Conservation (phyloP, 805 yeast genomes). For the Candida railenensis region DNA sequence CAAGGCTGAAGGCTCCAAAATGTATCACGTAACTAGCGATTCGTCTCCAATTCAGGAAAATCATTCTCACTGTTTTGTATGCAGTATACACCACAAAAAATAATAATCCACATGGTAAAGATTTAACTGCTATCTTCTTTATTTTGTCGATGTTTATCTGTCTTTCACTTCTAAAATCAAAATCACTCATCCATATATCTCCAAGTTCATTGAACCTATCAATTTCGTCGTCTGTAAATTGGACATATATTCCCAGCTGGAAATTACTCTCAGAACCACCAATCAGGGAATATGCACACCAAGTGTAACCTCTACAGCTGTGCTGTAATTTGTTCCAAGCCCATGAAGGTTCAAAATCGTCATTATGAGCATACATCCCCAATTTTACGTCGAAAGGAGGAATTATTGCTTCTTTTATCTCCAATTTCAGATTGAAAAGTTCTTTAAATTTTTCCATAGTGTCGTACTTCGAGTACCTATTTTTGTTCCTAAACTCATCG, state of each 20-base stretch:
- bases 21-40: neutral
- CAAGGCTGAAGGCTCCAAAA: neutral
- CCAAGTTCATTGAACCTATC: slow-evolving; percentile 22
- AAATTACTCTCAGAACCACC: slow-evolving; percentile 13
- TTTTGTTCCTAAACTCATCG: slow-evolving; percentile 21
- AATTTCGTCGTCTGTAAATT: slow-evolving; percentile 20
- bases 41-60: neutral
- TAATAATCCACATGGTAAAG: too few relatives aligned
- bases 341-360: slow-evolving; percentile 19
- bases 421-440: slow-evolving; percentile 23
- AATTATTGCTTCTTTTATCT: slow-evolving; percentile 21
- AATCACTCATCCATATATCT: slow-evolving; percentile 24
- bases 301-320: slow-evolving; percentile 29
- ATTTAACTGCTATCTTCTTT: neutral
- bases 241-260: slow-evolving; percentile 20
- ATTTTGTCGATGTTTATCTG: neutral
- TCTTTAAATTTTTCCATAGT: slow-evolving; percentile 19
- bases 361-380: slow-evolving; percentile 9
- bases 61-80: neutral
- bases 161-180: slow-evolving; percentile 9
- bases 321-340: slow-evolving; percentile 20
- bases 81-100: neutral
- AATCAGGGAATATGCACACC: slow-evolving; percentile 29
- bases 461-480: slow-evolving; percentile 20
- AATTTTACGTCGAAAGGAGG: slow-evolving; percentile 18